phyloP scores from a whole-genome alignment of 768 basidiomycete species.

The Pleurotus pulmonarius region DNA sequence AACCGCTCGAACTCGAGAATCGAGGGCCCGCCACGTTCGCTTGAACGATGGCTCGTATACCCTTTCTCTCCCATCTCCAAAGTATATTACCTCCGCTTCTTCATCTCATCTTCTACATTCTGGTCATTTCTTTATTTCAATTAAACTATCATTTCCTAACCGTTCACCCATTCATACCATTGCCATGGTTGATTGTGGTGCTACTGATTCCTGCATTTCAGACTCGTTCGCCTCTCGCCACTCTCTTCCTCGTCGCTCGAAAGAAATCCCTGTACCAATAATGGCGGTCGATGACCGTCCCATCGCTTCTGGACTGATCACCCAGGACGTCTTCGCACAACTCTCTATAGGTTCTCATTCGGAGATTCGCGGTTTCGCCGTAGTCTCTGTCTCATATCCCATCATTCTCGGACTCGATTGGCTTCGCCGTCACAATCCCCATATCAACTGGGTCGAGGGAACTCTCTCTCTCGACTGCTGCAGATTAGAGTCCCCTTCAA shows the following conservation, averaged over 20 bases:
- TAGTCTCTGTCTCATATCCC: conserved; percentile 30
- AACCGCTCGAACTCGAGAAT: conserved; percentile 2
- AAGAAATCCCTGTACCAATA: conserved; percentile 29
- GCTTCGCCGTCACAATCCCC: no score
- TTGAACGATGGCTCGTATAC: background rate
- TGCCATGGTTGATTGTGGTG: conserved; percentile 34
- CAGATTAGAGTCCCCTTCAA: no score
- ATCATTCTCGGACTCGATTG: conserved; percentile 34
- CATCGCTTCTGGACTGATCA: conserved; percentile 35
- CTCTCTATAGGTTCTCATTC: conserved; percentile 23
- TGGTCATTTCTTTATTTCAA: conserved; percentile 25
- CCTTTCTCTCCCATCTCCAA: no score
- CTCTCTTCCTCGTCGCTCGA: conserved; percentile 24
- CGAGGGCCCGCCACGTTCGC: conserved; percentile 9
- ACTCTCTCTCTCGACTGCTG: no score
- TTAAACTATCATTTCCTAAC: conserved; percentile 26
- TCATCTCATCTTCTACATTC: conserved; percentile 9
- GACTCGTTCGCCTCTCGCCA: conserved; percentile 27
- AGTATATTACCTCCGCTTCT: conserved; percentile 15
- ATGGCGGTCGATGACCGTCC: conserved; percentile 33
- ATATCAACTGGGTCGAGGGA: no score
- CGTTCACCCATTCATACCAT: conserved; percentile 25
- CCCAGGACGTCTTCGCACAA: conserved; percentile 28
- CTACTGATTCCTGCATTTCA: conserved; percentile 32
- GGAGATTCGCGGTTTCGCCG: conserved; percentile 23